Percentiles rank a stretch among this genome's conserved stretches.
phyloP scores from a whole-genome alignment of 2,329 filamentous ascomycete genomes.

The Sclerotinia nivalis region DNA sequence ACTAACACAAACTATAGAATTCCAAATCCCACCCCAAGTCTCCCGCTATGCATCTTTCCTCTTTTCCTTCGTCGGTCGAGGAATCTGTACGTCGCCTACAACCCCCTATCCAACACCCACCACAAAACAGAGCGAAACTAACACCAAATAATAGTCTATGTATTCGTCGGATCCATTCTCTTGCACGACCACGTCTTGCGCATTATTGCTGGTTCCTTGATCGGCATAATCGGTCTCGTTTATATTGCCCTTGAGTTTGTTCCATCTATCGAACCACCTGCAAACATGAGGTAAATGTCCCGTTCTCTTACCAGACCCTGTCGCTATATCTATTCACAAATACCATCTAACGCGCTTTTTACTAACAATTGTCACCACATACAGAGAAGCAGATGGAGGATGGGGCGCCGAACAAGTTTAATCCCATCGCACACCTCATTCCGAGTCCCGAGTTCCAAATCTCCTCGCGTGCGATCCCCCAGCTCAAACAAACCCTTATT shows the following conservation, averaged over 20 bases:
- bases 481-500: neutral
- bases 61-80: conserved; percentile 95
- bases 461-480: neutral
- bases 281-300: conserved; percentile 51
- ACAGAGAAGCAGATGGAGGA: conserved; percentile 44
- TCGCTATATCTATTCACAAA: too few relatives aligned
- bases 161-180: conserved; percentile 88
- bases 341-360: too few relatives aligned
- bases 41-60: conserved; percentile 95
- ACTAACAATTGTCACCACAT: conserved; percentile 39
- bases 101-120: conserved; percentile 2
- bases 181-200: conserved; percentile 67
- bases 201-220: conserved; percentile 73
- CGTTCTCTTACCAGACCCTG: neutral
- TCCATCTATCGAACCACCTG: conserved; percentile 67
- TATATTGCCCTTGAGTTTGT: conserved; percentile 79
- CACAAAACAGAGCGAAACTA: conserved; percentile 26
- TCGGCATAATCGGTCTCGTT: conserved; percentile 74
- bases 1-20: conserved; percentile 55
- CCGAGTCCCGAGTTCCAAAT: neutral
- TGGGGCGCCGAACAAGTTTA: conserved; percentile 42
- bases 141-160: conserved; percentile 68
- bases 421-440: conserved; percentile 8
- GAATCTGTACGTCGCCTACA: conserved; percentile 70
- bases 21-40: conserved; percentile 91